A percentile compares a stretch with the other conserved stretches of the same genome.
phyloP scores from a whole-genome alignment of 495 filamentous ascomycete genomes.

The Penicillium roqueforti region DNA sequence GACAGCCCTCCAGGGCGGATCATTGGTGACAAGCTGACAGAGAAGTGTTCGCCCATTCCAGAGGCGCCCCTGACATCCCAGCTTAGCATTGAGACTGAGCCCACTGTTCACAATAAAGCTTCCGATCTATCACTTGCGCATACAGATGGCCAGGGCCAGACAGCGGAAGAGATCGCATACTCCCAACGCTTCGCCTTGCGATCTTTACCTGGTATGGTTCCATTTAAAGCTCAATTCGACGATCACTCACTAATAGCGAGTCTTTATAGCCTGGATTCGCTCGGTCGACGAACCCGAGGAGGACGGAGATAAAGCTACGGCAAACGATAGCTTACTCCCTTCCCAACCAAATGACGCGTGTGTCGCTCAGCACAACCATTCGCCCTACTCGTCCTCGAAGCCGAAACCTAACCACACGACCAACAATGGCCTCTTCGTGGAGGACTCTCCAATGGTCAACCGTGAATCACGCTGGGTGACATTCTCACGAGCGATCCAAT shows the following conservation, averaged over 20 bases:
- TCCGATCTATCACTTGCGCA: constrained; percentile 20
- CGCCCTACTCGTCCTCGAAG: constrained; percentile 41
- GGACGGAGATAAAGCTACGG: constrained; percentile 29
- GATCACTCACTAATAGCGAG: constrained; percentile 10
- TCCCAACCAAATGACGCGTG: constrained; percentile 47
- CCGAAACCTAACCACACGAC: constrained; percentile 10
- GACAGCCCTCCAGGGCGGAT: constrained; percentile 13
- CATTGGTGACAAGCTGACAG: constrained; percentile 18
- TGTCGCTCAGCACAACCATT: constrained; percentile 58
- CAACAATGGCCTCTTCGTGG: constrained; percentile 7
- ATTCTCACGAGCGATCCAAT: constrained; percentile 53
- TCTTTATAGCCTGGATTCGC: constrained; percentile 35
- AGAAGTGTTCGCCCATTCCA: constrained; percentile 17
- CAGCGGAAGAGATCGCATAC: constrained; percentile 12
- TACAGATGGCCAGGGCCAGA: constrained; percentile 18
- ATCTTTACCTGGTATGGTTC: constrained; percentile 32
- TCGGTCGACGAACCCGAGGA: constrained; percentile 30
- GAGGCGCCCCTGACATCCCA: constrained; percentile 5
- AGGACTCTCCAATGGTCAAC: constrained; percentile 3
- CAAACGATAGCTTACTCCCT: constrained; percentile 36
- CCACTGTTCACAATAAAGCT: constrained; percentile 18
- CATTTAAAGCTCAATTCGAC: not conserved
- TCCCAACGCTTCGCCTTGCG: constrained; percentile 18
- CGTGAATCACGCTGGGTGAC: constrained; percentile 58
- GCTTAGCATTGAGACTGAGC: constrained; percentile 23